Base-by-base conservation (phyloP, 176 grass and related monocot species). In the Carex parvula region DNA sequence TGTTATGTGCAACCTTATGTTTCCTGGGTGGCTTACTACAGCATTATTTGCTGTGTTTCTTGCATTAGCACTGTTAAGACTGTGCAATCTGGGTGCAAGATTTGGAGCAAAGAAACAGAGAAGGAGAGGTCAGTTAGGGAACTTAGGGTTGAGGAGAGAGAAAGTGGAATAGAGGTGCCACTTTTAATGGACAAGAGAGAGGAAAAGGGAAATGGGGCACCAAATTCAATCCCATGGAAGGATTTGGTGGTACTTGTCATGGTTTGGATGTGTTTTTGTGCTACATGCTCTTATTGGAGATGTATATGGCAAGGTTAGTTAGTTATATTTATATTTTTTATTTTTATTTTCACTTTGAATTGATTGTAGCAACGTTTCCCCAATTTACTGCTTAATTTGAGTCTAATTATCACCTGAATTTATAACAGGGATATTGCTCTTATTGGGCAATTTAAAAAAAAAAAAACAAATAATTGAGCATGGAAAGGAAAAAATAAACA, bases 21-120 rank as follows among this genome's bases (percentile, higher is more conserved):
- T 94, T 87, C 94, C 94, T 8, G 94, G 89, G 69, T 97, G 94
- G 94, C 90, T 97, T 71, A 92, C 94, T 83, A 94, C 88, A 18
- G 84, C 10, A 74, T 79, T 94, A 71, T 97, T 94, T 72, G 72
- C 83, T 18, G 64, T 90, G 0, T 92, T 97, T 87, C 92, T 97
- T 57, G 90, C 85, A 35, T 33, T 84, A 92, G 86, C 69, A 94
- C 92, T 39, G 48, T 16, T 81, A 97, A 94, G 90, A 97, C 92
- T 17, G 87, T 83, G 64, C 78, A 88, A 55, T 87, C 90, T 50
- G 94, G 94, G 5, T 50, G 81, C 69, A 92, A 76, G 87, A 87
- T 93, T 79, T 97, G 91, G 94, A 81, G 86, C 17, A 37, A 33
- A 13, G 86, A 88, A 83, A 83, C 89, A 70, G 91, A 93, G 85